Base-by-base conservation (phyloP, 768 basidiomycete species). In the Lepiota brunneoincarnata region DNA sequence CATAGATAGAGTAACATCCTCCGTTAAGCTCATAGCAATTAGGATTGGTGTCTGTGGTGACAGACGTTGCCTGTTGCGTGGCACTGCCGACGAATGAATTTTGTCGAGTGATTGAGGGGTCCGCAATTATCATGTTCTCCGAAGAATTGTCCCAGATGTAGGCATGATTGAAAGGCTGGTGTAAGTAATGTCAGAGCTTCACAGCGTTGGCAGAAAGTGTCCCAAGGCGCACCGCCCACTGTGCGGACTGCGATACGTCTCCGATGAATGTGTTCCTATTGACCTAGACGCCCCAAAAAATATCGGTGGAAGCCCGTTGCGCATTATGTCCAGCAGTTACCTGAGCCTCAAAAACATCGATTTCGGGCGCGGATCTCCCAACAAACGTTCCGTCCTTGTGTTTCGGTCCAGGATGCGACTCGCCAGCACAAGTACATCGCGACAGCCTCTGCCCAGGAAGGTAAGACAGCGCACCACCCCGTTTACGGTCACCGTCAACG, bases 321-420 rank as follows among this genome's bases (percentile, higher is more conserved):
- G 37, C n/a, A 7, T 26, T 4, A 18, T 2, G 48, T 21, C 20
- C n/a, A 24, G 35, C 18, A 41, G 61, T 60, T 56, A 68, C 83
- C 70, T 89, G 84, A 6, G 93, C 92, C 71, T 95, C 94, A 54
- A 96, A 86, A 42, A 96, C 66, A 67, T 96, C 94, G 47, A 95
- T 94, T 67, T 96, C 93, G 1, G 93, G 93, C 4, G 93, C 91
- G 2, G 87, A 69, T 18, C 94, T 76, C 1, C 93, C 94, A 2
- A 89, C 84, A 67, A 83, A 93, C 0, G 82, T 77, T 1, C 90
- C 89, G 64, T 93, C 88, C 0, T 77, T 53, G 49, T 86, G 82
- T 39, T 78, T 75, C 2, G 93, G 93, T 2, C 93, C 93, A 34
- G 93, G 93, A 67, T 95, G 93, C 26, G 80, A 76, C 62, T 94